Base-by-base conservation (phyloP, 371 early-diverging fungal species). In the Umbelopsis sp. region DNA sequence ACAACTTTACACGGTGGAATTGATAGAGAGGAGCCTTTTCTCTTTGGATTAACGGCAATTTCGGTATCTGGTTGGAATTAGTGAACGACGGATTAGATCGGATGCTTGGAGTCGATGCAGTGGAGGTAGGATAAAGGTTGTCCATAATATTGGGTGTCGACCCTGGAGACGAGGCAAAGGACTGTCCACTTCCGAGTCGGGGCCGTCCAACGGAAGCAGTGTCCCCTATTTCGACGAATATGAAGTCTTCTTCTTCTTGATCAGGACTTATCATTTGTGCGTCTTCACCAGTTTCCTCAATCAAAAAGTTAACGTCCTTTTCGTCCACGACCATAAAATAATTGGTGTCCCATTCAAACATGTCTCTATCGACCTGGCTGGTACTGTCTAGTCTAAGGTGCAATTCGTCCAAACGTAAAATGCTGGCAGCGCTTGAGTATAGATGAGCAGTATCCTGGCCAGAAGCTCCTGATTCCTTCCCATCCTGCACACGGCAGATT, bases 11-110 rank as follows among this genome's bases (percentile, higher is more conserved):
- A 4, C 93, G 86, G 50, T 83, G 80, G 37, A 83, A 82, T 65
- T 93, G 93, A 69, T 93, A 93, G 46, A 80, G 84, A 6, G 88
- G 80, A 70, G 92, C 91, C 65, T 86, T 89, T 69, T 92, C 92
- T 35, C 91, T 85, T 51, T 86, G 70, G 24, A 89, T 72, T 22
- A 89, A 67, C 4, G 89, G 89, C 6, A 86, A 74, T 63, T 67
- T 80, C 20, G 70, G 78, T 65, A 65, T 46, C 35, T 57, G 57
- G 10, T 18, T 57, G 0, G 57, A 51, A 12, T 48, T 25, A n/a
- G 20, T 35, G 53, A 52, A 67, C 1, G 67, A 53, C 6, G 9
- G 37, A 52, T 50, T 51, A 5, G 67, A 67, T 10, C 35, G 37
- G 14, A 37, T 51, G 37, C 66, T 51, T 11, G 57, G 57, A 35